Evolutionary conservation across 805 yeast genomes (phyloP).

Genomic region (Starmerella gropengiesseri): DNA sequence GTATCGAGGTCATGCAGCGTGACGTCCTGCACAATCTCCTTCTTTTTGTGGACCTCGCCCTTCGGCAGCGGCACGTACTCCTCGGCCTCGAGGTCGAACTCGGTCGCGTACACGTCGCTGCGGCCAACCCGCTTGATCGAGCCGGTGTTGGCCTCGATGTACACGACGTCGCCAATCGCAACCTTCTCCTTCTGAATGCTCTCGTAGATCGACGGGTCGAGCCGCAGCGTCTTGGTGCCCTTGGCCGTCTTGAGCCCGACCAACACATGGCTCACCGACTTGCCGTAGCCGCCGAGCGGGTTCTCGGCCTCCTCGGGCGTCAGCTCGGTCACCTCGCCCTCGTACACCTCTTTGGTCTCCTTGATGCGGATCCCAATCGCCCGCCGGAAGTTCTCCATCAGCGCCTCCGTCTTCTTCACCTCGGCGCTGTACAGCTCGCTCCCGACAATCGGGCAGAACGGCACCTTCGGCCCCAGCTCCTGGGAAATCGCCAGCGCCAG

Average conservation of each 20-base stretch:
- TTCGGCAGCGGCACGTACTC: conserved; percentile 97
- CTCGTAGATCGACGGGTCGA: conserved; percentile 89
- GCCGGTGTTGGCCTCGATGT: conserved; percentile 95
- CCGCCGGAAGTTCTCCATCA: conserved; percentile 92
- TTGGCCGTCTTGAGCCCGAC: conserved; percentile 88
- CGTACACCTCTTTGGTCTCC: conserved; percentile 95
- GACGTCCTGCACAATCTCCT: conserved; percentile 95
- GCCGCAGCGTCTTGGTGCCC: conserved; percentile 77
- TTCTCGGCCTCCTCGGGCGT: conserved; percentile 94
- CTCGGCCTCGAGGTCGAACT: conserved; percentile 95
- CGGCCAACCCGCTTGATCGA: conserved; percentile 95
- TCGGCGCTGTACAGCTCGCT: conserved; percentile 92
- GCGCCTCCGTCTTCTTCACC: conserved; percentile 88
- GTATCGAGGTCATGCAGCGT: conserved; percentile 92
- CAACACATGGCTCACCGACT: conserved; percentile 86
- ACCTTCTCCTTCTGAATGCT: conserved; percentile 91
- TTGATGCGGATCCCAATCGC: conserved; percentile 93
- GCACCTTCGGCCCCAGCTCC: conserved; percentile 92
- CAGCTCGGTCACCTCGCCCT: conserved; percentile 94
- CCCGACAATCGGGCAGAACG: conserved; percentile 95
- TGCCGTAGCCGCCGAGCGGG: conserved; percentile 96
- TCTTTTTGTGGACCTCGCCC: conserved; percentile 97
- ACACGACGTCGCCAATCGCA: conserved; percentile 90
- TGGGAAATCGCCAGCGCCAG: conserved; percentile 92
- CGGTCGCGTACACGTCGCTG: conserved; percentile 97